Percentiles rank a stretch among this genome's conserved stretches.
These are phyloP conservation scores for Fusarium oligoseptatum DNA, from an alignment of 2,329 filamentous ascomycete species.

Conservation along the genomic window DNA sequence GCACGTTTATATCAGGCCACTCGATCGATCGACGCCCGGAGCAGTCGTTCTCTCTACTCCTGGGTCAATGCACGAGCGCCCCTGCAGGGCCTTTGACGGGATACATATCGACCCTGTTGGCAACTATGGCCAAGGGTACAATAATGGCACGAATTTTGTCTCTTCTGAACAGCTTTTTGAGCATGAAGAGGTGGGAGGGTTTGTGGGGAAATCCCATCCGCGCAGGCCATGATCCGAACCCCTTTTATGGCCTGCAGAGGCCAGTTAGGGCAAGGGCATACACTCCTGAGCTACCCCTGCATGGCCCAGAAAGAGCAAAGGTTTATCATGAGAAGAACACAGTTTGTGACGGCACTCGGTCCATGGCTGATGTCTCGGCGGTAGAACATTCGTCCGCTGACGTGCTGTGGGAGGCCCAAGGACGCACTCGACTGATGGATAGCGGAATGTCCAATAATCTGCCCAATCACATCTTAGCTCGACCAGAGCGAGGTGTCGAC, in stretches of 20 bases:
- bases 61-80: conserved; percentile 41
- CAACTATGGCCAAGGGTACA: conserved; percentile 34
- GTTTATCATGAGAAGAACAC: fast-evolving
- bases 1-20: conserved; percentile 36
- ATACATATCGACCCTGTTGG: conserved; percentile 36
- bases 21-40: conserved; percentile 37
- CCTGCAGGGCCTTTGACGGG: conserved; percentile 34
- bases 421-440: conserved; percentile 37
- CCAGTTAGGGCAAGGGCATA: background rate
- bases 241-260: conserved; percentile 37
- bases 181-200: conserved; percentile 31
- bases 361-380: fast-evolving
- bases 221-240: conserved; percentile 43
- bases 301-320: background rate
- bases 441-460: conserved; percentile 43
- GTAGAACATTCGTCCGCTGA: fast-evolving
- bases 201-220: conserved; percentile 43
- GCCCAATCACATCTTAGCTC: conserved; percentile 34
- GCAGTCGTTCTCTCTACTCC: conserved; percentile 33
- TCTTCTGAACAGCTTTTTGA: conserved; percentile 15
- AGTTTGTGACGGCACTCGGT: fast-evolving
- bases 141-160: conserved; percentile 27
- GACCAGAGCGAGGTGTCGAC: conserved; percentile 31
- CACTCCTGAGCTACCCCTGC: background rate
- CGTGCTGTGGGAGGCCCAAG: conserved; percentile 38